Base-by-base conservation (phyloP, 495 filamentous ascomycete species). In the Staphylotrichum longicolle region DNA sequence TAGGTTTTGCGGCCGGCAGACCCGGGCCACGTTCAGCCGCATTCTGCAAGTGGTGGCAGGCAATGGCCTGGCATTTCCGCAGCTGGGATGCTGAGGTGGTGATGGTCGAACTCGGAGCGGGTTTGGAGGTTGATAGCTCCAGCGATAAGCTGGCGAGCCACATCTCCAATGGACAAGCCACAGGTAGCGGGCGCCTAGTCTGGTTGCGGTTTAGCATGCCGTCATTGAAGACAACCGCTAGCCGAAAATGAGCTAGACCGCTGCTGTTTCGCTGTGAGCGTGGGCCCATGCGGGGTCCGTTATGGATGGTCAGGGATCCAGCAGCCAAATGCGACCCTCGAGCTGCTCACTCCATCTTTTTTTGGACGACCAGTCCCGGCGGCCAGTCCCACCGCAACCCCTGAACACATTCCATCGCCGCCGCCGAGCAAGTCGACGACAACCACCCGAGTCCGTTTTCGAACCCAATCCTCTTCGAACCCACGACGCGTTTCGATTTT, bases 21-120 rank as follows among this genome's bases (percentile, higher is more conserved):
- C 57, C 53, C 61, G 45, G 32, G 61, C 15, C 20, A 68, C 1
- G 41, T 54, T 72, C 67, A 68, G 60, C 70, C 72, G 69, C 72
- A 74, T 74, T 56, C 70, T 74, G 63, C 47, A 42, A 41, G 52
- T 52, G 53, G 3, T 48, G 60, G 59, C 60, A 63, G 57, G 53
- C 56, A 64, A 45, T 46, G 37, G 60, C 60, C 54, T 57, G 54
- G 54, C 60, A 62, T 62, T 44, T 42, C 47, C 42, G 60, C 14
- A 35, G 30, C 9, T 11, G 41, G 11, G 27, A 27, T 10, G 44
- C 20, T 27, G 20, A 27, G 20, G 20, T 12, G n/a, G 52, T 59
- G 57, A 59, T 59, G 57, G 20, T 27, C 20, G 20, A 27, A 27
- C 51, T 27, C 32, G 7, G 30, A 39, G 7, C 10, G 5, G 47